Evolutionary conservation across 176 grass and related monocot genomes (phyloP), one percentile per base, ranked within the genome.

Genomic region (Chloris gayana): DNA sequence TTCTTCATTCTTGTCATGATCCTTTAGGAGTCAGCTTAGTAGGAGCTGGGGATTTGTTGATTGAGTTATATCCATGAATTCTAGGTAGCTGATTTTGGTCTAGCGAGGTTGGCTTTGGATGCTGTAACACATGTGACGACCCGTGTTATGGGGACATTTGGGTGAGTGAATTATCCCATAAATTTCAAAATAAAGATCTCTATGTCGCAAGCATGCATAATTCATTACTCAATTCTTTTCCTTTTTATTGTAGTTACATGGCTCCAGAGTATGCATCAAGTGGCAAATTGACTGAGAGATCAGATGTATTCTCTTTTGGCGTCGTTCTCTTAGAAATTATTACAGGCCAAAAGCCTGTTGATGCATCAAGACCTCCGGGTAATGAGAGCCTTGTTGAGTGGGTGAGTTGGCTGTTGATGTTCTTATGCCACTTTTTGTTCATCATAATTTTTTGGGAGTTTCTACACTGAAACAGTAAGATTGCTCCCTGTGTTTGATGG

Each of bases 81-180:
- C 21, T 74, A 98, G 92, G 95, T 98, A 54, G 92, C 87, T 78
- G 89, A 98, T 90, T 98, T 98, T 79, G 95, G 95, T 83, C 85
- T 98, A 24, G 95, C 92, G n/a, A 92, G 95, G 75, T 33, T 98
- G 83, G 95, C 87, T 69, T 46, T 98, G 83, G 95, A 94, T 78
- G 87, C 95, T 62, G 85, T 79, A 74, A 94, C 95, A 13, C 95
- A 98, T 83, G 95, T 98, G 27, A 98, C 92, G 61, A 98, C 95
- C 15, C 92, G 89, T 71, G 95, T 98, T 64, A 94, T 98, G 95
- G 95, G 95, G 25, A 98, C 92, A 83, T 98, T 94, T 88, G 95
- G 95, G 95, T 98, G 81, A 77, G 89, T 76, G 54, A 75, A 74
- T 8, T 22, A 41, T 24, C 32, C 22, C 42, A 9, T 25, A 39